Conservation (phyloP, 2,329 filamentous ascomycete genomes). For the Aspergillus ibericus region DNA sequence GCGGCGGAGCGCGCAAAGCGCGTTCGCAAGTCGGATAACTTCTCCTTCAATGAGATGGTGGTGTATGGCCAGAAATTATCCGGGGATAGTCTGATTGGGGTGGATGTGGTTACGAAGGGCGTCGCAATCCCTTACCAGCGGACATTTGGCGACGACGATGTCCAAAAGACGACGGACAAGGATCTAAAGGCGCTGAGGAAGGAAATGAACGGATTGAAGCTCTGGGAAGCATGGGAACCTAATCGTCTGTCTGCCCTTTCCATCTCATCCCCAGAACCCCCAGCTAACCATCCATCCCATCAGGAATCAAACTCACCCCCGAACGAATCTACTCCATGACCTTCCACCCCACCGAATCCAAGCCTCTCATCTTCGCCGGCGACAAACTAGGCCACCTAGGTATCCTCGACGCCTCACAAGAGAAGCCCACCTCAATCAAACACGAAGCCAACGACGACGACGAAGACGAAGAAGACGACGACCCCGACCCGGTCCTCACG, state of each 20-base stretch:
- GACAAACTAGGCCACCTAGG: constrained; percentile 92
- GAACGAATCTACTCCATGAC: constrained; percentile 83
- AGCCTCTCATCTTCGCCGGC: constrained; percentile 86
- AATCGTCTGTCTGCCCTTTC: constrained; percentile 57
- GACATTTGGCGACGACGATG: constrained; percentile 83
- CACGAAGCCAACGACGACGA: constrained; percentile 71
- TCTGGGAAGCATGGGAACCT: constrained; percentile 83
- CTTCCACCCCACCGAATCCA: constrained; percentile 83
- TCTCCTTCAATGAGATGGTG: constrained; percentile 73
- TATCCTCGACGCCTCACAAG: constrained; percentile 72
- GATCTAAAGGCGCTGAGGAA: constrained; percentile 71
- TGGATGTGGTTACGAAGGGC: constrained; percentile 61
- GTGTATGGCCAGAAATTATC: constrained; percentile 75
- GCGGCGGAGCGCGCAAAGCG: constrained; percentile 62
- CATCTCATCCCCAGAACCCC: neutral
- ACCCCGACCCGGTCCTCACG: constrained; percentile 74
- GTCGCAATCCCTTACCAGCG: constrained; percentile 75
- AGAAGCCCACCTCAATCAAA: constrained; percentile 44
- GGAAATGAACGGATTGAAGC: constrained; percentile 71
- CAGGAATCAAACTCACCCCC: constrained; percentile 87
- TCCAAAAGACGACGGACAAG: constrained; percentile 75
- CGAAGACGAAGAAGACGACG: constrained; percentile 64
- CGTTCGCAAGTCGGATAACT: constrained; percentile 63
- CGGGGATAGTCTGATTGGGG: constrained; percentile 63
- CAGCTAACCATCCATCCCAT: constrained; percentile 35